Evolutionary conservation across 441 rosid genomes (phyloP).

Genomic region (Populus hybrid): DNA sequence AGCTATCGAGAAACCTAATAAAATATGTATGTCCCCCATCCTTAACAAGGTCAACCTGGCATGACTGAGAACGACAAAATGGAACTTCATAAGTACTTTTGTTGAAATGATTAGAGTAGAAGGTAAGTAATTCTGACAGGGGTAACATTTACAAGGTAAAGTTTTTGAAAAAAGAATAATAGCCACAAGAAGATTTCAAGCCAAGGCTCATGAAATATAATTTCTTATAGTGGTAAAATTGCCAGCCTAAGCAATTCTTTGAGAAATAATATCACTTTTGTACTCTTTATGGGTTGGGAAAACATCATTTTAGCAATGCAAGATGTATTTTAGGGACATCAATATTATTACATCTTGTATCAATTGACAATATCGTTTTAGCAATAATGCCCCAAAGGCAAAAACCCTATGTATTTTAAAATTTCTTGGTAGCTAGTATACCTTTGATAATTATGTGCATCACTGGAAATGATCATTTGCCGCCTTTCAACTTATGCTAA

Average conservation of each 20-base stretch:
- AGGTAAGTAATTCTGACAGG: not conserved
- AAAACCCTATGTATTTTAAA: not conserved
- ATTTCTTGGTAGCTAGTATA: not conserved
- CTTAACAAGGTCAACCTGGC: constrained; percentile 99
- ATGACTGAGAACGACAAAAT: constrained; percentile 59
- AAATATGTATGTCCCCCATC: constrained; percentile 96
- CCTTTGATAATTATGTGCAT: not conserved
- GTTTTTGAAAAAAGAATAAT: not conserved
- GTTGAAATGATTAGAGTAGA: not conserved
- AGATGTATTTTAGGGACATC: not conserved
- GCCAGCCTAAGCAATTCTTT: not conserved
- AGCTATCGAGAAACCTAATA: constrained; percentile 92
- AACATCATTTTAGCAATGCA: not conserved
- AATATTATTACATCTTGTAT: not conserved
- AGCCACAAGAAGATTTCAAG: not conserved
- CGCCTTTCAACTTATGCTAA: not conserved
- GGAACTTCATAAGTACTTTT: constrained; percentile 3
- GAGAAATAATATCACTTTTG: not conserved
- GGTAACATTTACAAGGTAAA: not conserved
- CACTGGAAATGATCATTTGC: not conserved
- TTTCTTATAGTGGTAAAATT: not conserved
- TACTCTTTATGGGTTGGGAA: not conserved
- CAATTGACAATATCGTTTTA: not conserved
- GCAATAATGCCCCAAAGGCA: not conserved
- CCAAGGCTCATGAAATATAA: not conserved